Evolutionary conservation across 768 basidiomycete species (phyloP), one percentile per base, ranked within the genome.

Genomic region (Chalciporus piperatus): DNA sequence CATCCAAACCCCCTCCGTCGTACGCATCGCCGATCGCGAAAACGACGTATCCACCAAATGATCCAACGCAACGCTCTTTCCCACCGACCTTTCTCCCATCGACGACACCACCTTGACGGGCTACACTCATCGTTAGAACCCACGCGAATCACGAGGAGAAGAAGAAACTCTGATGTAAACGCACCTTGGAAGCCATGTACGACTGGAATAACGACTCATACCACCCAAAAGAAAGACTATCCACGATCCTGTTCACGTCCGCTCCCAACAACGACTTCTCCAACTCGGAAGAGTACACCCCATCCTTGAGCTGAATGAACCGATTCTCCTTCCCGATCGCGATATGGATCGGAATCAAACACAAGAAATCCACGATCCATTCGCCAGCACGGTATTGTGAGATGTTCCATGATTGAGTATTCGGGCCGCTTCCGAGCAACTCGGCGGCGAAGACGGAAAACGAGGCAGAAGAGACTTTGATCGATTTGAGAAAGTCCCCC

Each of bases 1-100:
- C 76, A 84, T 78, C 83, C 83, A 84, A 2, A 84, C 80, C 5
- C 83, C 82, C 67, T 83, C 80, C 59, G 80, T 84, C 11, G 82
- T 83, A n/a, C 80, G 69, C 81, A 84, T 83, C 0, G 83, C 83
- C 9, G 76, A 80, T 1, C 84, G 84, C 8, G 81, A 81, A 56
- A 85, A 85, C 0, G 84, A 84, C 0, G 82, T 82, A 56, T 85
- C 83, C 1, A 73, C 75, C 6, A 85, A 69, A 54, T 85, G 84
- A 46, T 84, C 83, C 33, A 84, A 60, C 0, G 77, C 68, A 47
- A 75, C 85, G 45, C 76, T 80, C 57, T 84, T 84, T 1, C 83
- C 84, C 1, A 85, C 83, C 0, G 81, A 83, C 57, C 84, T 83
- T 59, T 83, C 82, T 1, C 82, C 83, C 84, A 84, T 84, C 0